Evolutionary conservation across 345 rosid genomes (phyloP).

Genomic region (Citropsis articulata): DNA sequence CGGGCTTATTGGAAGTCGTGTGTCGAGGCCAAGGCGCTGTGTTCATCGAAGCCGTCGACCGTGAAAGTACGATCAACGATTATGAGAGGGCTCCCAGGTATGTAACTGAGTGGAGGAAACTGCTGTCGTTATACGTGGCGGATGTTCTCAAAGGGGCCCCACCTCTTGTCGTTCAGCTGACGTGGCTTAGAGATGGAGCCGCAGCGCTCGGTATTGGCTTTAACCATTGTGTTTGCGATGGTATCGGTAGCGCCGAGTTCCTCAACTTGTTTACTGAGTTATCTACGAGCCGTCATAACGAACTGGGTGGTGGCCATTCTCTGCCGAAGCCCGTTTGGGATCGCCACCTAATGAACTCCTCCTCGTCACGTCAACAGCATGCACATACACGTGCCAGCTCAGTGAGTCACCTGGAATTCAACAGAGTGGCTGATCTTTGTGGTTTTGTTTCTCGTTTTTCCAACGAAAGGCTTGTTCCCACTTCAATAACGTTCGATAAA

Average conservation of each 20-base stretch:
- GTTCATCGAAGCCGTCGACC: conserved; percentile 50
- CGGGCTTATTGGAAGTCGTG: conserved; percentile 56
- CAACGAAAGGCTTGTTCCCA: conserved; percentile 57
- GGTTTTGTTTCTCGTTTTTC: conserved; percentile 63
- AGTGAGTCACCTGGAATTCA: conserved; percentile 52
- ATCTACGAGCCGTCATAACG: conserved; percentile 21
- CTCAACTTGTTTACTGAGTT: conserved; percentile 61
- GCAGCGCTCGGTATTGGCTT: conserved; percentile 66
- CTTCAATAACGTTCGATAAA: conserved; percentile 46
- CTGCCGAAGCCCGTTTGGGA: conserved; percentile 61
- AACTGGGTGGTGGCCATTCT: neutral
- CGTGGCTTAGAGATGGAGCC: conserved; percentile 79
- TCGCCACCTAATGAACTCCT: conserved; percentile 60
- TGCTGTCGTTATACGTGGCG: conserved; percentile 51
- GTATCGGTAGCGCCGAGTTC: conserved; percentile 73
- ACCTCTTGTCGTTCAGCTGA: conserved; percentile 69
- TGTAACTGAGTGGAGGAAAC: conserved; percentile 70
- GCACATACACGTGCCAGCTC: conserved; percentile 10
- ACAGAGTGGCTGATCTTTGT: conserved; percentile 52
- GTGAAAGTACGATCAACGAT: conserved; percentile 39
- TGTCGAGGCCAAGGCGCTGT: conserved; percentile 71
- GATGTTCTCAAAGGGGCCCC: conserved; percentile 83
- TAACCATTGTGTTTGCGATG: conserved; percentile 75
- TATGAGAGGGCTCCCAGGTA: conserved; percentile 53
- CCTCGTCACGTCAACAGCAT: neutral